Conservation (phyloP, 2,329 filamentous ascomycete species). For the Colletotrichum chrysophilum region DNA sequence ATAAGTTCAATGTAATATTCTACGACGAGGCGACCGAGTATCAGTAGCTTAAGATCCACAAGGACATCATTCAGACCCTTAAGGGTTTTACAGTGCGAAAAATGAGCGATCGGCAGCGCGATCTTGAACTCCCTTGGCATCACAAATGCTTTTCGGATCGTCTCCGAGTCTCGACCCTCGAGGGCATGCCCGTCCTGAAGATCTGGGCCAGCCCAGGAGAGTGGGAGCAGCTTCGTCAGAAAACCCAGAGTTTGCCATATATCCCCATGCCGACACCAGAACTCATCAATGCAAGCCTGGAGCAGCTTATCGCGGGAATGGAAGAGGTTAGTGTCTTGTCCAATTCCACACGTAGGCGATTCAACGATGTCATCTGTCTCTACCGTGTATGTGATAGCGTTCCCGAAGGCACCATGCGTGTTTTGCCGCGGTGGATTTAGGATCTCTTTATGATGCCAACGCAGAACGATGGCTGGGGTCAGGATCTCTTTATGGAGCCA, state of each 20-base stretch:
- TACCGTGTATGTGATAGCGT: not conserved
- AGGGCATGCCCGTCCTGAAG: not conserved
- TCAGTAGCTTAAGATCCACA: not conserved
- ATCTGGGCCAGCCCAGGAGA: not conserved
- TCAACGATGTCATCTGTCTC: not conserved
- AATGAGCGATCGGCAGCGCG: too few species aligned
- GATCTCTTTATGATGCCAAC: not conserved
- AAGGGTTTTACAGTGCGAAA: not conserved
- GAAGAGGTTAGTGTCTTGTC: not conserved
- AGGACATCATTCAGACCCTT: not conserved
- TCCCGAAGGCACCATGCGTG: not conserved
- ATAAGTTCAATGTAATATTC: too few species aligned
- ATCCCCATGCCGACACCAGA: not conserved
- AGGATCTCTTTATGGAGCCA: too few species aligned
- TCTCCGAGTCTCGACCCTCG: not conserved
- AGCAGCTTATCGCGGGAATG: not conserved
- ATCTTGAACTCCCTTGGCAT: too few species aligned
- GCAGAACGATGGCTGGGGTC: too few species aligned
- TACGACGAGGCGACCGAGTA: too few species aligned
- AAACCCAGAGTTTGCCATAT: not conserved
- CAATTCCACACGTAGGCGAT: too few species aligned
- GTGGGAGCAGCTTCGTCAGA: not conserved
- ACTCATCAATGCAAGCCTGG: not conserved
- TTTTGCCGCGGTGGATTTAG: not conserved
- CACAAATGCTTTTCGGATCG: not conserved